Percentiles rank a stretch among this genome's conserved stretches.
Evolutionary conservation across 176 grass and related monocot genomes (phyloP).

Genomic region (Phoenix roebelenii): DNA sequence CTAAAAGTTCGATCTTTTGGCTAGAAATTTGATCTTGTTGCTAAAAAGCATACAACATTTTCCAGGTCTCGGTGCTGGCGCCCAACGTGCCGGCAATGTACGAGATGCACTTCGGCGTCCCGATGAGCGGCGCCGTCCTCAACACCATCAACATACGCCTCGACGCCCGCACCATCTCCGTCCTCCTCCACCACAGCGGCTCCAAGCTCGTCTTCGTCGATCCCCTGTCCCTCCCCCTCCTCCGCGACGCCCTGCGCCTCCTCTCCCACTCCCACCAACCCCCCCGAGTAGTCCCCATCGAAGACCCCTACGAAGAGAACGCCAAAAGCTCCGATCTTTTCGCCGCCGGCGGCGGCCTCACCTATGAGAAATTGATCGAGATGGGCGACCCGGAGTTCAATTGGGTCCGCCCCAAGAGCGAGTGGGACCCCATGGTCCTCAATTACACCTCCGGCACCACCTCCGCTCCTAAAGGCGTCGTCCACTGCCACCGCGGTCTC

Average conservation of each 20-base stretch:
- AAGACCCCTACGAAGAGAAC: conserved; percentile 47
- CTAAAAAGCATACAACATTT: too few relatives aligned
- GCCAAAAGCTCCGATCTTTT: too few relatives aligned
- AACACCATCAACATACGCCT: conserved; percentile 87
- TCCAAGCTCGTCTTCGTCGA: conserved; percentile 64
- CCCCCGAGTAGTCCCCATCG: conserved; percentile 52
- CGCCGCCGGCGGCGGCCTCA: conserved; percentile 3
- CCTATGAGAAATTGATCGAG: conserved; percentile 57
- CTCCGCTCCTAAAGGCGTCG: conserved; percentile 72
- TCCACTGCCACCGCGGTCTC: conserved; percentile 79
- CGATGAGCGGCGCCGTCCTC: conserved; percentile 88
- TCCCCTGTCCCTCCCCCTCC: conserved; percentile 22
- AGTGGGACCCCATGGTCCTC: conserved; percentile 78
- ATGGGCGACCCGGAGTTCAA: conserved; percentile 46
- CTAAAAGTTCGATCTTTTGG: neutral
- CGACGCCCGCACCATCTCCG: conserved; percentile 59
- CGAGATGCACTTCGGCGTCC: conserved; percentile 82
- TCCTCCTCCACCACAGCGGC: conserved; percentile 58
- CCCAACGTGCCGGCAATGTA: conserved; percentile 92
- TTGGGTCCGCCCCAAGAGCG: conserved; percentile 58
- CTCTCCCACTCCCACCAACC: conserved; percentile 21
- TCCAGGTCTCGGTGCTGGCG: conserved; percentile 65
- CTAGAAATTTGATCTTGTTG: neutral
- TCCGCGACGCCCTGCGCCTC: conserved; percentile 37
- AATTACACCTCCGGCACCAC: conserved; percentile 97